Evolutionary conservation across 331 rosid species (phyloP).

Genomic region (Rhamnella rubrinervis): DNA sequence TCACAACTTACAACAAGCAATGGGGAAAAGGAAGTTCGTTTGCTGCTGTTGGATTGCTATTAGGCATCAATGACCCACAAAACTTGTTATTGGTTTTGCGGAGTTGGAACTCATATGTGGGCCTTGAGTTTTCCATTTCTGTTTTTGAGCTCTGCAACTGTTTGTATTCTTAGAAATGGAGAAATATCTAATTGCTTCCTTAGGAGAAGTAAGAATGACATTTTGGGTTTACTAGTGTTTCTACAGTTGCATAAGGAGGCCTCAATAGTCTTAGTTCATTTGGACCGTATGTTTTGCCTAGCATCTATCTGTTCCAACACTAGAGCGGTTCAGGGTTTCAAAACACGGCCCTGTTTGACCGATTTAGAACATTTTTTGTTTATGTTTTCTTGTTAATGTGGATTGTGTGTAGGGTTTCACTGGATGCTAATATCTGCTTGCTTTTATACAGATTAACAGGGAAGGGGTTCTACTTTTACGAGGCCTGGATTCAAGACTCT

Average conservation of each 20-base stretch:
- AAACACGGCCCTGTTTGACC: too few species aligned
- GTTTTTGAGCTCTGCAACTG: background rate
- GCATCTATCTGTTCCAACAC: too few species aligned
- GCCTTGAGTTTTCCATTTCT: conserved; percentile 10
- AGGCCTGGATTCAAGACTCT: conserved; percentile 84
- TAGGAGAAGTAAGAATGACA: background rate
- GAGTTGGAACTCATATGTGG: conserved; percentile 18
- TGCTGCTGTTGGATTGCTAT: conserved; percentile 4
- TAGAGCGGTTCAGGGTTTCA: too few species aligned
- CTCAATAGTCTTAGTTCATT: background rate
- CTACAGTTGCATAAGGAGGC: background rate
- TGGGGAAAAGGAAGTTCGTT: background rate
- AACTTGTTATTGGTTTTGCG: background rate
- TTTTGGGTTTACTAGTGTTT: background rate
- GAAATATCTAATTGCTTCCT: background rate
- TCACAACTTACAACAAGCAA: background rate
- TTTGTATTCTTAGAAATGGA: background rate
- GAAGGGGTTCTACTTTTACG: conserved; percentile 91
- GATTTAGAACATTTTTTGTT: background rate
- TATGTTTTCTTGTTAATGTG: background rate
- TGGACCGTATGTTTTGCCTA: too few species aligned
- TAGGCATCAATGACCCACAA: conserved; percentile 12
- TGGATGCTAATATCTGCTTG: conserved; percentile 14
- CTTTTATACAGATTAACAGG: conserved; percentile 63
- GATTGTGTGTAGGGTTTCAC: background rate